Evolutionary conservation across 305 asterid genomes (phyloP).

Genomic region (Solanum hybrid): DNA sequence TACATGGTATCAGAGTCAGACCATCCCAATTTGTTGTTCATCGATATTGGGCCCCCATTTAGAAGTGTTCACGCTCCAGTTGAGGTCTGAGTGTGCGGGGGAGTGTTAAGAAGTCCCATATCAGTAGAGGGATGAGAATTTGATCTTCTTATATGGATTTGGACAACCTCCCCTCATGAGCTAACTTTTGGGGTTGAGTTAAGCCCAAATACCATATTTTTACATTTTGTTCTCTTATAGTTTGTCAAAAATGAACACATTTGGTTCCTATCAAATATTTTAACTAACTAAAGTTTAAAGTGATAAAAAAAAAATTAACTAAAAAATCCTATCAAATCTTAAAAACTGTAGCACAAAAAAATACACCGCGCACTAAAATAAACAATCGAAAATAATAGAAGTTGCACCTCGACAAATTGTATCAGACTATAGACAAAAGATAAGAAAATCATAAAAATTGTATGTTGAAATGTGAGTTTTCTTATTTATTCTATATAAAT

Average conservation of each 20-base stretch:
- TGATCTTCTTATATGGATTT: no score
- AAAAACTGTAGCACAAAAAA: background rate
- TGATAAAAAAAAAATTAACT: background rate
- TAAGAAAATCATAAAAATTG: background rate
- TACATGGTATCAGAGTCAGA: no score
- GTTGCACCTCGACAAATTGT: background rate
- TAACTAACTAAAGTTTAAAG: background rate
- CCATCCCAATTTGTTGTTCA: no score
- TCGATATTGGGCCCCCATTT: no score
- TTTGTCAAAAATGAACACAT: background rate
- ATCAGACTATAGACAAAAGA: background rate
- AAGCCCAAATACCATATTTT: no score
- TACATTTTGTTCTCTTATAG: background rate
- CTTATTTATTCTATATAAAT: no score
- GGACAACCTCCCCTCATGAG: no score
- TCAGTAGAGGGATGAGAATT: no score
- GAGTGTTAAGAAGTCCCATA: no score
- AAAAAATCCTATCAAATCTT: background rate
- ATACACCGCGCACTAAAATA: background rate
- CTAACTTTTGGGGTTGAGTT: no score
- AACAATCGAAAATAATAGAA: background rate
- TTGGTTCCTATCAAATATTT: background rate
- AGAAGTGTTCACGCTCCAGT: no score
- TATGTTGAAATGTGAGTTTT: background rate
- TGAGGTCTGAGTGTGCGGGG: no score